Evolutionary conservation across 2,329 filamentous ascomycete species (phyloP).

Genomic region (Chalara sp.): DNA sequence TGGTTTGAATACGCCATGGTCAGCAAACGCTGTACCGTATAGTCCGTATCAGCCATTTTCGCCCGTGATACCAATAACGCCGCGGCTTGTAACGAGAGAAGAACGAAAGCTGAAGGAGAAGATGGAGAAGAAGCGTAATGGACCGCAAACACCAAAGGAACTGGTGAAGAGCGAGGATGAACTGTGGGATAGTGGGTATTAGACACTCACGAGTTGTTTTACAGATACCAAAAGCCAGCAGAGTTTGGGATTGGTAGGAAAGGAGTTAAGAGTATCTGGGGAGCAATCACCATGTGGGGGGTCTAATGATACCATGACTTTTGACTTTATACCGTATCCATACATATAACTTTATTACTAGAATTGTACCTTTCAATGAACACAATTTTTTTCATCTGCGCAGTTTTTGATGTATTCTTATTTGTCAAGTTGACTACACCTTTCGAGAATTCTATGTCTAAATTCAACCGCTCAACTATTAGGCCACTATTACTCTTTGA

Average conservation of each 20-base stretch:
- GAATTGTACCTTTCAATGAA: too few species aligned
- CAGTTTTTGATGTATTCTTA: neutral
- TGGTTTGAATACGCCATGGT: conserved; percentile 55
- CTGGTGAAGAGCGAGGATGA: conserved; percentile 58
- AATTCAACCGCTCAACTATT: too few species aligned
- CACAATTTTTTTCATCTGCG: too few species aligned
- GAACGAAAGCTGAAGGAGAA: conserved; percentile 65
- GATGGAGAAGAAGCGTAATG: conserved; percentile 48
- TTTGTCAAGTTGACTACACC: neutral
- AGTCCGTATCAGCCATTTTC: conserved; percentile 75
- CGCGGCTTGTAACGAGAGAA: conserved; percentile 63
- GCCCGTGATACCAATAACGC: conserved; percentile 68
- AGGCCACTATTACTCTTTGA: too few species aligned
- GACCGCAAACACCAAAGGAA: conserved; percentile 43
- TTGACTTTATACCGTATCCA: neutral
- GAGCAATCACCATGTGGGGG: neutral
- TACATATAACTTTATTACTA: neutral
- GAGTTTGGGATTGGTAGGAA: too few species aligned
- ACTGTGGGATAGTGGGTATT: conserved; percentile 44
- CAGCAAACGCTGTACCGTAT: conserved; percentile 59
- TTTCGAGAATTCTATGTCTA: neutral
- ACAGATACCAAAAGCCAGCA: neutral
- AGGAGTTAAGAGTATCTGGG: too few species aligned
- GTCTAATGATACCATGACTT: neutral
- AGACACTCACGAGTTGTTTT: neutral